Percentiles rank a stretch among this genome's conserved stretches.
phyloP scores from a whole-genome alignment of 2,329 filamentous ascomycete species.

The Ceratocystis cubensis region DNA sequence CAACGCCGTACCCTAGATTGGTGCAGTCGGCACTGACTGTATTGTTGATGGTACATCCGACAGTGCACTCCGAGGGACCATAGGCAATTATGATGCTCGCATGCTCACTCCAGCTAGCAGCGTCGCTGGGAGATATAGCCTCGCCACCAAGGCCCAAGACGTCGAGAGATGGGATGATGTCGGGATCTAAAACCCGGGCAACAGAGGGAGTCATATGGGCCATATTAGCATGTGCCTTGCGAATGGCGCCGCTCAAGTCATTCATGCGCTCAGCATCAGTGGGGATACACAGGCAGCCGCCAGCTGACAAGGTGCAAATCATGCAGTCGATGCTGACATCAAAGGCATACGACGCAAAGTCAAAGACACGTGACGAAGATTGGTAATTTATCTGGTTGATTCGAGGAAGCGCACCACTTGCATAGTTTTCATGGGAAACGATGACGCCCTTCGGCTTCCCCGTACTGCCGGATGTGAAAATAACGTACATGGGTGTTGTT shows the following conservation, averaged over 20 bases:
- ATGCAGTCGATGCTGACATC: conserved; percentile 44
- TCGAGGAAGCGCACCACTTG: conserved; percentile 35
- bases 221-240: conserved; percentile 36
- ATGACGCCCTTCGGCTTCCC: conserved; percentile 52
- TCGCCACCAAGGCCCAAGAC: conserved; percentile 40
- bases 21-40: conserved; percentile 31
- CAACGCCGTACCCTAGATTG: conserved; percentile 38
- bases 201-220: conserved; percentile 41
- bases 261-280: conserved; percentile 43
- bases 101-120: conserved; percentile 35
- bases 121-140: conserved; percentile 40
- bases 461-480: conserved; percentile 54
- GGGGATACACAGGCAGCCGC: conserved; percentile 41
- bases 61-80: conserved; percentile 43
- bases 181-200: conserved; percentile 35
- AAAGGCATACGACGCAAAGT: conserved; percentile 42
- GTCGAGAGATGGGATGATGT: conserved; percentile 36
- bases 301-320: conserved; percentile 39
- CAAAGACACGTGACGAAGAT: conserved; percentile 33
- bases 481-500: conserved; percentile 38
- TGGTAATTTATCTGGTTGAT: conserved; percentile 34
- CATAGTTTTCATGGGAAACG: conserved; percentile 36
- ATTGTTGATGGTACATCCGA: conserved; percentile 39
- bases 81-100: conserved; percentile 41
- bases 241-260: conserved; percentile 36